Base-by-base conservation (phyloP, 306 rosid genomes). In the Alnus glutinosa region DNA sequence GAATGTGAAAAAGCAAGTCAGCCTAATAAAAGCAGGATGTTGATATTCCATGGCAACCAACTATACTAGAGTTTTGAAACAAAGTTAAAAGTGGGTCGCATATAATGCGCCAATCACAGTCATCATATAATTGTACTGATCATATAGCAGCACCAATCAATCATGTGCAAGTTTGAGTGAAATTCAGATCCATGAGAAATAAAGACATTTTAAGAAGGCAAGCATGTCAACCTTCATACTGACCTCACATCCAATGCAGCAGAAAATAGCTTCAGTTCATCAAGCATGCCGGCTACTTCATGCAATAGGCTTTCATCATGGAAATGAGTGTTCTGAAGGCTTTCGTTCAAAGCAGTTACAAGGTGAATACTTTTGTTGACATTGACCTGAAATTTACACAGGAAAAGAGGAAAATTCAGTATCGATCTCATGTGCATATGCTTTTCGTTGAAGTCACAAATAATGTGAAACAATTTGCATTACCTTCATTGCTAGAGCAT, bases 231-330 rank as follows among this genome's bases (percentile, higher is more conserved):
- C 39, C 2, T 12, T 44, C 8, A 39, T 30, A 30, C 85, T 61
- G 15, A 87, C 93, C 76, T 76, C 57, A n/a, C 42, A 62, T 34
- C 68, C 83, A 87, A 18, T 67, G 74, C 55, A 5, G 75, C 70
- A 28, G 50, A 73, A 78, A 85, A 82, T 75, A 77, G 77, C 75
- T 59, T 79, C 75, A 71, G 46, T 75, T 79, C 85, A 72, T 71
- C 84, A 63, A 57, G 64, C 70, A 87, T 55, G 42, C 73, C 5
- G 12, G 12, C 50, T 48, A 44, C 15, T 57, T 77, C 82, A 13
- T 18, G 71, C 39, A 19, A 54, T 42, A 2, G 13, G 59, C 4
- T 69, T 47, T 79, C 63, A 55, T 70, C 47, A 18, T 46, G 28
- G 67, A n/a, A 59, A 44, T 1, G 18, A 12, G 55, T 18, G 2